Conservation (phyloP, 768 basidiomycete species). For the Lentinula sp. region DNA sequence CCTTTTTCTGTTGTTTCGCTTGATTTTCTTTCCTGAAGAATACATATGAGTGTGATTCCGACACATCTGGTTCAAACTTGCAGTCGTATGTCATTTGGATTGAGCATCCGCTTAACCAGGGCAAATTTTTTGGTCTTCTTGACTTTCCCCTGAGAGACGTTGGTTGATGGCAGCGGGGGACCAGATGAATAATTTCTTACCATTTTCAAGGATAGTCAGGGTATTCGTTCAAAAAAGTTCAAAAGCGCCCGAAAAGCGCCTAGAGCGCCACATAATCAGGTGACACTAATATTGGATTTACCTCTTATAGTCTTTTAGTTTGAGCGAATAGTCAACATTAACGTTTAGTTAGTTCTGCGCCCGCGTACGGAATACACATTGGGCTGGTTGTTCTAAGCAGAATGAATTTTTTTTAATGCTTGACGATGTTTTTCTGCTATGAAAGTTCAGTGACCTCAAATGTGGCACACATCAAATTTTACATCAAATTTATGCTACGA, state of each 20-base stretch:
- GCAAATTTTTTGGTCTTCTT: conserved; percentile 97
- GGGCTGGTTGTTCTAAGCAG: neutral
- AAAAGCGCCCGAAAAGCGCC: neutral
- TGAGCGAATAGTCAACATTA: too few species aligned
- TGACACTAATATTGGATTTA: neutral
- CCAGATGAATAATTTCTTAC: neutral
- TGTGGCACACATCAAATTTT: neutral
- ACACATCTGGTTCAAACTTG: conserved; percentile 29
- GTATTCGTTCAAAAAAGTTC: neutral
- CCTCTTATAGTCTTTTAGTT: too few species aligned
- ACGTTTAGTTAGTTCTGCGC: too few species aligned
- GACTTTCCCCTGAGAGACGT: conserved; percentile 66
- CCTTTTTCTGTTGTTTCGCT: conserved; percentile 81
- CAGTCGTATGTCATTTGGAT: conserved; percentile 91
- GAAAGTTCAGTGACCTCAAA: neutral
- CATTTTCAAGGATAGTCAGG: neutral
- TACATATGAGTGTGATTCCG: conserved; percentile 5
- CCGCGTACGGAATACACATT: too few species aligned
- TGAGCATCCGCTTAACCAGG: conserved; percentile 86
- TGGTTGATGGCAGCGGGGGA: neutral
- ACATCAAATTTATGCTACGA: neutral
- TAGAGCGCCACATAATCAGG: neutral
- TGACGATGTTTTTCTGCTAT: neutral
- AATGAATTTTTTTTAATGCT: neutral
- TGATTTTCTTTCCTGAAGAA: conserved; percentile 83